Conservation (phyloP, 169 alveolate genomes). For the Theileria orientalis region DNA sequence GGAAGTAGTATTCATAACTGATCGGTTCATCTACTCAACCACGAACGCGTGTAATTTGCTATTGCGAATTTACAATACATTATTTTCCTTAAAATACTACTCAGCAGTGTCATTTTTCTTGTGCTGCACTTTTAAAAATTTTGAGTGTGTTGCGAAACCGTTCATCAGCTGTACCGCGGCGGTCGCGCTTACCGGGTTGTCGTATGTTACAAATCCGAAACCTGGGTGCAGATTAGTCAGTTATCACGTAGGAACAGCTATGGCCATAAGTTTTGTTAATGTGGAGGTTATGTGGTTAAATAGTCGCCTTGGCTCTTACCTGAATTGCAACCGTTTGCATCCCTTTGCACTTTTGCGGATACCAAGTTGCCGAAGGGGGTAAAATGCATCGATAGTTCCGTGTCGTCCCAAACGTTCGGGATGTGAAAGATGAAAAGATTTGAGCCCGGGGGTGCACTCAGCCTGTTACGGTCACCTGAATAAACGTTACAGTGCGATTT, state of each 20-base stretch:
- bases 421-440: slow-evolving; percentile 88
- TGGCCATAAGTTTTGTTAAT: too few relatives aligned
- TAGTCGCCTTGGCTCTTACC: slow-evolving; percentile 12
- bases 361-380: slow-evolving; percentile 86
- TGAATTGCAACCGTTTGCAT: slow-evolving; percentile 74
- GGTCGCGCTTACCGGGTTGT: slow-evolving; percentile 83
- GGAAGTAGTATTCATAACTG: too few relatives aligned
- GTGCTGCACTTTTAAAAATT: slow-evolving; percentile 83
- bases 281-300: not conserved
- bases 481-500: not conserved
- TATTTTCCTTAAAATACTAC: not conserved
- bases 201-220: slow-evolving; percentile 88
- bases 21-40: too few relatives aligned
- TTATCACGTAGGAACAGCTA: too few relatives aligned
- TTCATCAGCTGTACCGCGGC: slow-evolving; percentile 87
- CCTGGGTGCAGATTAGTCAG: slow-evolving; percentile 74
- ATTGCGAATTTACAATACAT: slow-evolving; percentile 6
- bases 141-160: slow-evolving; percentile 84
- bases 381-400: slow-evolving; percentile 81
- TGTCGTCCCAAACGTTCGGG: slow-evolving; percentile 88
- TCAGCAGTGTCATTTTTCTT: slow-evolving; percentile 74
- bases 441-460: slow-evolving; percentile 89
- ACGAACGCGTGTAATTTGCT: too few relatives aligned
- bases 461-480: slow-evolving; percentile 64
- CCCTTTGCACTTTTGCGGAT: slow-evolving; percentile 88